Evolutionary conservation across 805 yeast species (phyloP), one percentile per base, ranked within the genome.

Genomic region (Hanseniaspora lachancei): DNA sequence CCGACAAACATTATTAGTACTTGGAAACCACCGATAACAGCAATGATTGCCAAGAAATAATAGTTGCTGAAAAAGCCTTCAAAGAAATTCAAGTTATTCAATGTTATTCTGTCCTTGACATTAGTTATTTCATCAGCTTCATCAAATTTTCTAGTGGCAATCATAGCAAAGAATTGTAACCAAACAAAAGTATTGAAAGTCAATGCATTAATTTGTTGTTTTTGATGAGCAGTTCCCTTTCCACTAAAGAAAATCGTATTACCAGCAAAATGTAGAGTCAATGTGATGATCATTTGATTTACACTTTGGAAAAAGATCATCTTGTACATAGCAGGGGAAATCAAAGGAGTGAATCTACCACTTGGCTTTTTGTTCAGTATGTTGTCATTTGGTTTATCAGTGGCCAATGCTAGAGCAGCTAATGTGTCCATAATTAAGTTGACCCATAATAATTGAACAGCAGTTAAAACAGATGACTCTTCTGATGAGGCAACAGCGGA

Each of bases 391-490:
- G 98, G 98, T 62, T 91, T 89, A 67, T 93, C 98, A 3, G 98
- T 93, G 7, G 98, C 98, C 63, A 93, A 76, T 0, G 98, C 98
- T 62, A 93, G 75, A 3, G 98, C 98, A 3, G 98, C 98, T 60
- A 93, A 77, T 0, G 98, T 93, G 69, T 93, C 98, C 98, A 93
- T 93, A 63, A 93, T 93, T 68, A 93, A 75, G 69, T 93, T 93
- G 51, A 93, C 97, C 98, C 98, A 93, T 60, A 93, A 74, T 61
- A 93, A 78, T 72, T 93, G 98, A 47, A 93, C 98, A 0, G 98
- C 98, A 32, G 97, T 91, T 63, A 93, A 74, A 10, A 93, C 98
- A 5, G 97, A 86, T 42, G 77, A 70, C 61, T 89, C 91, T 49
- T 81, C 84, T 29, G 79, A 69, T 5, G 89, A 81, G 0, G 89